A percentile compares a stretch with the other conserved stretches of the same genome.
phyloP scores from a whole-genome alignment of 345 rosid genomes.

The Citrus australasica region DNA sequence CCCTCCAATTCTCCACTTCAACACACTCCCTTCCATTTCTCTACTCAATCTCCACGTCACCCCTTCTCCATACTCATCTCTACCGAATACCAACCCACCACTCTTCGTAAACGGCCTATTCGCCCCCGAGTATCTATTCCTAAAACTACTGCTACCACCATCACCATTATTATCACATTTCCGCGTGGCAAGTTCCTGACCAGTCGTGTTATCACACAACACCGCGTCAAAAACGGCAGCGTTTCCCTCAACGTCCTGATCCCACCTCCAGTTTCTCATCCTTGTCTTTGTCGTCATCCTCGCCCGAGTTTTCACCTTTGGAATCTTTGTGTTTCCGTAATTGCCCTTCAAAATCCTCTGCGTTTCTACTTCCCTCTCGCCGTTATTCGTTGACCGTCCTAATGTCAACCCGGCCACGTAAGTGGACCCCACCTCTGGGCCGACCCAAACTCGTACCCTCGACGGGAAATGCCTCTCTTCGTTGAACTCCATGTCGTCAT shows the following conservation, averaged over 20 bases:
- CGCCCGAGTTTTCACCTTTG: constrained; percentile 49
- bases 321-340: constrained; percentile 38
- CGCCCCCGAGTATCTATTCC: constrained; percentile 21
- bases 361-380: constrained; percentile 45
- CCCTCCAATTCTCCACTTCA: constrained; percentile 88
- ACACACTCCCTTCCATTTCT: constrained; percentile 90
- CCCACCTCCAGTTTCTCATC: constrained; percentile 74
- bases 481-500: constrained; percentile 23
- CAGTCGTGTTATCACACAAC: constrained; percentile 45
- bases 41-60: constrained; percentile 78
- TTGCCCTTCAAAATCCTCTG: constrained; percentile 37
- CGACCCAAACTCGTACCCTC: constrained; percentile 68
- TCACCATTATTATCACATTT: constrained; percentile 13
- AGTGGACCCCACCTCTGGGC: constrained; percentile 78
- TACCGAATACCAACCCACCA: constrained; percentile 74
- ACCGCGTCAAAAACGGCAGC: constrained; percentile 67
- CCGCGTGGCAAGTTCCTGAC: constrained; percentile 40
- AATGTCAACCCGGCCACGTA: constrained; percentile 66
- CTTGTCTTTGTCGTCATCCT: constrained; percentile 44
- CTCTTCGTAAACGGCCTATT: constrained; percentile 58
- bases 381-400: constrained; percentile 65
- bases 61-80: constrained; percentile 67
- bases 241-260: constrained; percentile 81
- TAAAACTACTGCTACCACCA: neutral
- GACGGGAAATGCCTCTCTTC: constrained; percentile 66